Evolutionary conservation across 139 green algal genomes (phyloP).

Genomic region (Chlorella sp.): DNA sequence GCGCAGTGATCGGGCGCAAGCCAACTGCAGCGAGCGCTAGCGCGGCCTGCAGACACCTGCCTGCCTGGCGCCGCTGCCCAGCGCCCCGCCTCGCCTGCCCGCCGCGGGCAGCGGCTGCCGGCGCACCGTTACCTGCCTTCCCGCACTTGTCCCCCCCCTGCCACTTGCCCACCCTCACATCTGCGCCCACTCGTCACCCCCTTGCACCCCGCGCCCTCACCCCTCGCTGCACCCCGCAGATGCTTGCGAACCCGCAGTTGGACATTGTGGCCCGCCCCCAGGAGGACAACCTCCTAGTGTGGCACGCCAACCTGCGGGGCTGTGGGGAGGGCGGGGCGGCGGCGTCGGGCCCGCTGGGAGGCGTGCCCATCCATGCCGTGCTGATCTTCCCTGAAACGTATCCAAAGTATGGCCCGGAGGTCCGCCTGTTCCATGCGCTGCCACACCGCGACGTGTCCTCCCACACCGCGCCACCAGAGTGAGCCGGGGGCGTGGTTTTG

Average conservation of each 20-base stretch:
- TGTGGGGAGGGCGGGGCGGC: background rate
- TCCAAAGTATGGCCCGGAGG: background rate
- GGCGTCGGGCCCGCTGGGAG: background rate
- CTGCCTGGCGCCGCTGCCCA: too few relatives aligned
- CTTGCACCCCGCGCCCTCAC: background rate
- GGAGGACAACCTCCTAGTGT: slow-evolving; percentile 13
- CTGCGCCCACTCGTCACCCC: too few relatives aligned
- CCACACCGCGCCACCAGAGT: background rate
- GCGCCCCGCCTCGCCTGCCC: too few relatives aligned
- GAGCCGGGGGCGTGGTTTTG: too few relatives aligned
- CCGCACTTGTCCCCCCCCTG: too few relatives aligned
- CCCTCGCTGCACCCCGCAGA: background rate
- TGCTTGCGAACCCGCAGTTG: slow-evolving; percentile 7
- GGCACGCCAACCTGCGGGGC: slow-evolving; percentile 14
- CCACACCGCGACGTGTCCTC: slow-evolving; percentile 11
- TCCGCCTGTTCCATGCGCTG: slow-evolving; percentile 18
- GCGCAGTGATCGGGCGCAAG: background rate
- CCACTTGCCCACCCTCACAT: too few relatives aligned
- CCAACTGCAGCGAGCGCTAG: background rate
- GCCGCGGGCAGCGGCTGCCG: too few relatives aligned
- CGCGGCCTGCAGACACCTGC: background rate
- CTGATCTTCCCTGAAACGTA: slow-evolving; percentile 15
- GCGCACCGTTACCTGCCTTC: too few relatives aligned
- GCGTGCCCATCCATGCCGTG: background rate
- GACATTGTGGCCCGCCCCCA: background rate